A percentile compares a stretch with the other conserved stretches of the same genome.
These are phyloP conservation scores for Populus nigra DNA, from an alignment of 345 rosid genomes.

Conservation along the genomic window DNA sequence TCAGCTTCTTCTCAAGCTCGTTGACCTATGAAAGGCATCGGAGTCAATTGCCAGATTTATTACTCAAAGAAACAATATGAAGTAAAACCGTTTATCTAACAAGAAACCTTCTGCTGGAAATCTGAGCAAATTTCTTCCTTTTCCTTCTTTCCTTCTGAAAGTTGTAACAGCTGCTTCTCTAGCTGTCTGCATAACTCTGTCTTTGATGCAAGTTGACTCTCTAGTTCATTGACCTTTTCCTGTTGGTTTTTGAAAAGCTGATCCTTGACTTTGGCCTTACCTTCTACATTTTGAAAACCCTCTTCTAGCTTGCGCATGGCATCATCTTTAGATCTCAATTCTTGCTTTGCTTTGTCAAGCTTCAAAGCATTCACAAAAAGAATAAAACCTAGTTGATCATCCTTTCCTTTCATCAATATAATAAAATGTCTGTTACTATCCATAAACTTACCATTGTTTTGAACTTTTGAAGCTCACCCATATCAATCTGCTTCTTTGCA, in stretches of 20 bases:
- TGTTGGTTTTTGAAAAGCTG: slow-evolving; percentile 33
- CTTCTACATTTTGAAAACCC: slow-evolving; percentile 32
- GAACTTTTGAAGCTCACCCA: slow-evolving; percentile 39
- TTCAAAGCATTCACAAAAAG: slow-evolving; percentile 8
- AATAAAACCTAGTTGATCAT: neutral
- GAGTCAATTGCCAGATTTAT: neutral
- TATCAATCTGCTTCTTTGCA: slow-evolving; percentile 38
- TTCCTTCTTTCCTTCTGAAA: slow-evolving; percentile 39
- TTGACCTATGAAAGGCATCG: slow-evolving; percentile 10
- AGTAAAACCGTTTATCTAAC: neutral
- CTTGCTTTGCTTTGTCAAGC: slow-evolving; percentile 47
- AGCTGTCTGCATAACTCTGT: slow-evolving; percentile 22
- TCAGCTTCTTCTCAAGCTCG: slow-evolving; percentile 23
- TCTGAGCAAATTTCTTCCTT: slow-evolving; percentile 33
- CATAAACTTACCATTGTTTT: slow-evolving; percentile 32
- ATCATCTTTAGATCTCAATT: slow-evolving; percentile 40
- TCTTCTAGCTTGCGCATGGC: slow-evolving; percentile 32
- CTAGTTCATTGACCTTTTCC: slow-evolving; percentile 37
- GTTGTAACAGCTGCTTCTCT: slow-evolving; percentile 35
- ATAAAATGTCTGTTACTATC: neutral
- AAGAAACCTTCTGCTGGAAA: slow-evolving; percentile 37
- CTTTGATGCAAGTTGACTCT: slow-evolving; percentile 32
- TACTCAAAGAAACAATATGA: neutral
- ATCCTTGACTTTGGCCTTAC: slow-evolving; percentile 34
- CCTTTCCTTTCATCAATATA: neutral